Percentiles rank a stretch among this genome's conserved stretches.
phyloP scores from a whole-genome alignment of 1,139 yeast genomes.

The Kluyveromyces sp. region DNA sequence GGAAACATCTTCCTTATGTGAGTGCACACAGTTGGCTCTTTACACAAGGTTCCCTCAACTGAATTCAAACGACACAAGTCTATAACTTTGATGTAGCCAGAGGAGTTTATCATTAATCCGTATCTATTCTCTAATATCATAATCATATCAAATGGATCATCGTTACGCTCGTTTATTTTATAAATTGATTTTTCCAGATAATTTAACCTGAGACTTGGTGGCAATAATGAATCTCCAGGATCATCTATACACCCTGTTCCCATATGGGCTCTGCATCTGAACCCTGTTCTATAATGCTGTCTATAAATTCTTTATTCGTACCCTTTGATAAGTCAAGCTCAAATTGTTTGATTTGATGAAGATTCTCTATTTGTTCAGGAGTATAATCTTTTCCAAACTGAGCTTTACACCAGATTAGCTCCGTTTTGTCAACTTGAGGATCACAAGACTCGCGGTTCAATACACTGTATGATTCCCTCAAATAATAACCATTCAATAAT shows the following conservation, averaged over 20 bases:
- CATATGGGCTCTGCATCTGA: slow-evolving; percentile 4
- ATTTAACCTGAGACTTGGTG: not conserved
- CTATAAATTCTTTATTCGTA: not conserved
- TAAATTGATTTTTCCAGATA: not conserved
- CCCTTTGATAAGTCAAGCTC: not conserved
- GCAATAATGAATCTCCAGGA: slow-evolving; percentile 1
- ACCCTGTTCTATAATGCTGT: not conserved
- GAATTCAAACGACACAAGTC: too few species aligned
- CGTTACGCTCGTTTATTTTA: too few species aligned
- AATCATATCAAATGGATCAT: too few species aligned
- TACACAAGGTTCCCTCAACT: too few species aligned
- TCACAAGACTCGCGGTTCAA: too few species aligned
- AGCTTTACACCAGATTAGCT: too few species aligned
- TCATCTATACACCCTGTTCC: slow-evolving; percentile 1
- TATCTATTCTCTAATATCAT: too few species aligned
- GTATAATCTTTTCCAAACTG: not conserved
- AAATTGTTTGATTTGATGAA: not conserved
- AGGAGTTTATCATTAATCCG: too few species aligned
- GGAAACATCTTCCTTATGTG: not conserved
- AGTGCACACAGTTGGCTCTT: too few species aligned
- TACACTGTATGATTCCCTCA: not conserved
- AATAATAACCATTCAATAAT: not conserved
- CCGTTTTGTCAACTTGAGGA: too few species aligned
- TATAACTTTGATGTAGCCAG: too few species aligned
- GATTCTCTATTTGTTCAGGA: not conserved